These are phyloP conservation scores for Termitomyces sp. DNA, from an alignment of 768 basidiomycete species.

Conservation along the genomic window DNA sequence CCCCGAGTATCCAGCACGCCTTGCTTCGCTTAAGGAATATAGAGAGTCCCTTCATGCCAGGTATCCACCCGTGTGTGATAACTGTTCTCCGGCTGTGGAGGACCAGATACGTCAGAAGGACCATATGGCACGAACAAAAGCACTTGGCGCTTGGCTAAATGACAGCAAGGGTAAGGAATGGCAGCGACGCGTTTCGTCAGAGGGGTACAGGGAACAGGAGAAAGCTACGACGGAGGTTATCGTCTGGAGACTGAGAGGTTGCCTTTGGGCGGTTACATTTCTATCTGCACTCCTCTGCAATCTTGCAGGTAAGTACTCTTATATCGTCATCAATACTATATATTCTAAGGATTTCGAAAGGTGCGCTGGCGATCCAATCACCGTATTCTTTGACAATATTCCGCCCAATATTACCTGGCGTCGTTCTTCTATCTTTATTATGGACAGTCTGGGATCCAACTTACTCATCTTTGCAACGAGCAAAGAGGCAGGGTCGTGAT, in stretches of 20 bases:
- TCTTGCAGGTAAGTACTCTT: conserved; percentile 38
- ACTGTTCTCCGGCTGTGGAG: conserved; percentile 76
- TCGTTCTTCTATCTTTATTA: conserved; percentile 56
- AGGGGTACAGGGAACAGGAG: conserved; percentile 35
- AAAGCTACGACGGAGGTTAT: conserved; percentile 46
- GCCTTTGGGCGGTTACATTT: conserved; percentile 56
- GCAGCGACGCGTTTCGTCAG: conserved; percentile 46
- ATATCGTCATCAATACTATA: background rate
- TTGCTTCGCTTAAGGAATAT: conserved; percentile 68
- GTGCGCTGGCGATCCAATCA: conserved; percentile 27
- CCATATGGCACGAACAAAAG: conserved; percentile 75
- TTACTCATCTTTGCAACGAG: conserved; percentile 55
- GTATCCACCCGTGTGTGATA: conserved; percentile 83
- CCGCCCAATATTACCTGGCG: conserved; percentile 41
- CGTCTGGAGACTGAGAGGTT: conserved; percentile 69
- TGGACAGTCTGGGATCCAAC: conserved; percentile 91
- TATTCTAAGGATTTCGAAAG: conserved; percentile 18
- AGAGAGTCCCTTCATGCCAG: conserved; percentile 69
- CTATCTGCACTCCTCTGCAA: conserved; percentile 38
- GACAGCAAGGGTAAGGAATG: conserved; percentile 62
- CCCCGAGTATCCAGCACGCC: conserved; percentile 63
- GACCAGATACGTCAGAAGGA: conserved; percentile 77
- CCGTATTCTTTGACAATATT: conserved; percentile 22
- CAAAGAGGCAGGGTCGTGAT: conserved; percentile 67
- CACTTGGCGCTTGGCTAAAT: conserved; percentile 67